These are phyloP conservation scores for Aspergillus piperis DNA, from an alignment of 2,329 filamentous ascomycete species.

Conservation along the genomic window DNA sequence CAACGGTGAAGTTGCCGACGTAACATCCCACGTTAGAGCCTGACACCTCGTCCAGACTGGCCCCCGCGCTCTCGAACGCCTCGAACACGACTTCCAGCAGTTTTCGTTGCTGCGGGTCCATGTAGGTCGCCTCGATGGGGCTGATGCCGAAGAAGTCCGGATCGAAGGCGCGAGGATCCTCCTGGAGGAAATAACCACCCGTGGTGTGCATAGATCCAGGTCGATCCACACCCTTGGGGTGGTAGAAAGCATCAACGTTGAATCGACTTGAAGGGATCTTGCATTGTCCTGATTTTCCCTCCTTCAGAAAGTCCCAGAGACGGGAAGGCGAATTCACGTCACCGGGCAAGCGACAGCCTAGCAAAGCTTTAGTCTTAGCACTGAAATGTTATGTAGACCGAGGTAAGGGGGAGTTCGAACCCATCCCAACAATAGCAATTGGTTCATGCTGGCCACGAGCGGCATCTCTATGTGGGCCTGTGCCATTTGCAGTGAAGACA, in stretches of 20 bases:
- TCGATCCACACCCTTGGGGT: not conserved
- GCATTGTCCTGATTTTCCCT: not conserved
- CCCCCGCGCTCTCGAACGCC: constrained; percentile 25
- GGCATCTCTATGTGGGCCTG: too few relatives aligned
- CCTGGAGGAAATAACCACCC: constrained; percentile 4
- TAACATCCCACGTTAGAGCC: constrained; percentile 21
- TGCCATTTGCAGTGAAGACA: too few relatives aligned
- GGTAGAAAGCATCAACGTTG: not conserved
- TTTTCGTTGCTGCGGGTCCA: constrained; percentile 32
- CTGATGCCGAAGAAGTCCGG: constrained; percentile 22
- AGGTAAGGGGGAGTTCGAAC: too few relatives aligned
- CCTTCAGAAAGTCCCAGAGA: too few relatives aligned
- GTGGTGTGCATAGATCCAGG: not conserved
- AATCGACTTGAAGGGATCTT: not conserved
- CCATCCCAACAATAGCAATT: too few relatives aligned
- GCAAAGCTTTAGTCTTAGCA: too few relatives aligned
- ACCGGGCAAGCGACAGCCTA: too few relatives aligned
- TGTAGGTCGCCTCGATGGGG: constrained; percentile 21
- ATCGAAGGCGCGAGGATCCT: constrained; percentile 23
- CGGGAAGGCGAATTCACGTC: too few relatives aligned
- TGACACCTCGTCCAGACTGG: constrained; percentile 12
- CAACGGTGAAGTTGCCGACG: constrained; percentile 20
- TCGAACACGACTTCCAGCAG: constrained; percentile 30
- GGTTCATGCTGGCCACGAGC: too few relatives aligned
- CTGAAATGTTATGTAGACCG: too few relatives aligned